Conservation (phyloP, 768 basidiomycete genomes). For the Tremella yokohamensis region DNA sequence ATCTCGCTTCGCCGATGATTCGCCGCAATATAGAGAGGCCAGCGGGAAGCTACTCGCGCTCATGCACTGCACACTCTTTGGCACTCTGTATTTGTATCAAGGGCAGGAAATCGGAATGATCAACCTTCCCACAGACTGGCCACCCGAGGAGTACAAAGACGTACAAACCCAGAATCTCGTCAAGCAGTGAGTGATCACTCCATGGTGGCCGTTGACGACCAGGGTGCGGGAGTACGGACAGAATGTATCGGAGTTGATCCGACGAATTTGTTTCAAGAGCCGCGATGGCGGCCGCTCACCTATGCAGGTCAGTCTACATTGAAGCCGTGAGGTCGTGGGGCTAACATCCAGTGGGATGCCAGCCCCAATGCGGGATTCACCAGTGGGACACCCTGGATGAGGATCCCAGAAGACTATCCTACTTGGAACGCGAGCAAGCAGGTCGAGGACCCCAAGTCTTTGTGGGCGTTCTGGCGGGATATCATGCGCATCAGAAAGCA, state of each 20-base stretch:
- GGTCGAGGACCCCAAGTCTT: conserved; percentile 56
- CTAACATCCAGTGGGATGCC: conserved; percentile 58
- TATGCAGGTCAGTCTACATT: conserved; percentile 57
- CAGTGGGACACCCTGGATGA: conserved; percentile 64
- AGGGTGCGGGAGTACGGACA: conserved; percentile 28
- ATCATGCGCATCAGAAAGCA: conserved; percentile 56
- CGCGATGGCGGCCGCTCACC: conserved; percentile 69
- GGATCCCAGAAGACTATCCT: conserved; percentile 63
- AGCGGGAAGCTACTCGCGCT: conserved; percentile 67
- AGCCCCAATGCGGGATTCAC: conserved; percentile 62
- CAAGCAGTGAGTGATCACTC: background rate
- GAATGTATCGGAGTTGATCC: conserved; percentile 62
- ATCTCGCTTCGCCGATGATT: conserved; percentile 65
- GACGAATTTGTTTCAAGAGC: conserved; percentile 60
- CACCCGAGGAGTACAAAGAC: conserved; percentile 68
- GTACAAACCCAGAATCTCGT: conserved; percentile 54
- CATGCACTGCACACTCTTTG: conserved; percentile 60
- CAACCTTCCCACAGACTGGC: conserved; percentile 56
- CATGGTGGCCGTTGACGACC: background rate
- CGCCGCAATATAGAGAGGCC: conserved; percentile 57
- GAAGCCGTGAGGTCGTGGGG: background rate
- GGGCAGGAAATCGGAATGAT: conserved; percentile 66
- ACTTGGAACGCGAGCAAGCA: conserved; percentile 61
- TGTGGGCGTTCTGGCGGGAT: conserved; percentile 61
- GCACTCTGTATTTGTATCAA: conserved; percentile 69